A percentile compares a stretch with the other conserved stretches of the same genome.
Evolutionary conservation across 495 filamentous ascomycete species (phyloP).

Genomic region (Talaromyces nanjingensis): DNA sequence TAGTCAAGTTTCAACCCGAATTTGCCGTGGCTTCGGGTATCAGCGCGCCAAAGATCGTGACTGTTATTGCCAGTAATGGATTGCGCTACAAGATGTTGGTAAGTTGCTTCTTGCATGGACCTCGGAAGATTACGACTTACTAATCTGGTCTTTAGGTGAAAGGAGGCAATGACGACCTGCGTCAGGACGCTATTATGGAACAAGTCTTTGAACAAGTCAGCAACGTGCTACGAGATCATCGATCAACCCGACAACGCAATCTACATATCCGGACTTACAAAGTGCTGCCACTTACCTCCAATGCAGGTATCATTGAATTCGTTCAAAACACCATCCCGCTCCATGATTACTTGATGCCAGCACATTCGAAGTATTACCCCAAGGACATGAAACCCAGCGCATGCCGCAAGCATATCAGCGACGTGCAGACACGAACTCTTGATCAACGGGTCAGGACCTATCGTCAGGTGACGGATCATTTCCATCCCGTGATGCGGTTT

Average conservation of each 20-base stretch:
- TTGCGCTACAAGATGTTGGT: constrained; percentile 76
- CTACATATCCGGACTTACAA: constrained; percentile 92
- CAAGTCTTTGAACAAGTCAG: constrained; percentile 97
- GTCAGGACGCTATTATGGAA: constrained; percentile 99
- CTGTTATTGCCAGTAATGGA: constrained; percentile 69
- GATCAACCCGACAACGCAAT: constrained; percentile 78
- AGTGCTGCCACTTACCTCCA: constrained; percentile 77
- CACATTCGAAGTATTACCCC: constrained; percentile 79
- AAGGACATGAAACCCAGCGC: constrained; percentile 67
- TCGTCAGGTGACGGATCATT: constrained; percentile 65
- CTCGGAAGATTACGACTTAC: background rate
- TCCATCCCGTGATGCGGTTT: constrained; percentile 90
- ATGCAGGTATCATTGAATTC: constrained; percentile 93
- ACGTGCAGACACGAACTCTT: constrained; percentile 57
- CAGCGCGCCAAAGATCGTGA: constrained; percentile 87
- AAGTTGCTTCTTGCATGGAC: constrained; percentile 17
- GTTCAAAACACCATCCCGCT: constrained; percentile 87
- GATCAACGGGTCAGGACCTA: constrained; percentile 69
- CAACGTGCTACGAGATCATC: constrained; percentile 75
- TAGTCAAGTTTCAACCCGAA: constrained; percentile 57
- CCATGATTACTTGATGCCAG: constrained; percentile 83
- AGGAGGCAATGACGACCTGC: constrained; percentile 86
- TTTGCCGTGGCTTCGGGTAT: constrained; percentile 85
- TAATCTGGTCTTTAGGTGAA: constrained; percentile 55
- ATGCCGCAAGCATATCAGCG: constrained; percentile 71